These are phyloP conservation scores for Ophiostoma quercus DNA, from an alignment of 2,329 filamentous ascomycete species.

Conservation along the genomic window DNA sequence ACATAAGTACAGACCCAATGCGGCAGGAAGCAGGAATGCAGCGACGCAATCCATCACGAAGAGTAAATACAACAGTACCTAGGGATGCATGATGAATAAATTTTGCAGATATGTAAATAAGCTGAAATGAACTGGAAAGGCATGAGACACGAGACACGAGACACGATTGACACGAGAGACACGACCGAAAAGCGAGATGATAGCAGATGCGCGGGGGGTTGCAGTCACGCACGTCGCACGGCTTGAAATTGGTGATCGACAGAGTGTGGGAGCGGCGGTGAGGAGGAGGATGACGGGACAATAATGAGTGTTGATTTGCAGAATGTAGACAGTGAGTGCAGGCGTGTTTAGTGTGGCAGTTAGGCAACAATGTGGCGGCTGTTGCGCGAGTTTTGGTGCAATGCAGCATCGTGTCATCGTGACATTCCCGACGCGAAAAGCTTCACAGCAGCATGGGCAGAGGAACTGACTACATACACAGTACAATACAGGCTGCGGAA, in stretches of 20 bases:
- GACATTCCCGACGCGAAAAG: neutral
- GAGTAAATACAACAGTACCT: conserved; percentile 4
- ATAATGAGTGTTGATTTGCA: too few relatives aligned
- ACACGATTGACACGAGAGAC: neutral
- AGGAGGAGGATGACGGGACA: neutral
- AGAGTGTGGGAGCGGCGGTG: neutral
- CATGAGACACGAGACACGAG: neutral
- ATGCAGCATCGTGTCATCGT: neutral
- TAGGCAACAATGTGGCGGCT: neutral
- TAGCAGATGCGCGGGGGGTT: neutral
- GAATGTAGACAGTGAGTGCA: neutral
- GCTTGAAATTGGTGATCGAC: neutral
- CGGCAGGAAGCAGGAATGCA: neutral
- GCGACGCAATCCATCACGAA: neutral
- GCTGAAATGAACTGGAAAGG: neutral
- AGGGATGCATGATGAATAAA: neutral
- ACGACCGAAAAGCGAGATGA: neutral
- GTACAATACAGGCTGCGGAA: neutral
- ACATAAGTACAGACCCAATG: neutral
- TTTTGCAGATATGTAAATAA: neutral
- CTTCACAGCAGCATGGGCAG: neutral
- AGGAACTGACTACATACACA: neutral
- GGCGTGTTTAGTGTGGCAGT: neutral
- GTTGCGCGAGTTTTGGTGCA: neutral
- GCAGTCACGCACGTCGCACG: neutral